Evolutionary conservation across 768 basidiomycete genomes (phyloP).

Genomic region (Phanerochaete carnosa): DNA sequence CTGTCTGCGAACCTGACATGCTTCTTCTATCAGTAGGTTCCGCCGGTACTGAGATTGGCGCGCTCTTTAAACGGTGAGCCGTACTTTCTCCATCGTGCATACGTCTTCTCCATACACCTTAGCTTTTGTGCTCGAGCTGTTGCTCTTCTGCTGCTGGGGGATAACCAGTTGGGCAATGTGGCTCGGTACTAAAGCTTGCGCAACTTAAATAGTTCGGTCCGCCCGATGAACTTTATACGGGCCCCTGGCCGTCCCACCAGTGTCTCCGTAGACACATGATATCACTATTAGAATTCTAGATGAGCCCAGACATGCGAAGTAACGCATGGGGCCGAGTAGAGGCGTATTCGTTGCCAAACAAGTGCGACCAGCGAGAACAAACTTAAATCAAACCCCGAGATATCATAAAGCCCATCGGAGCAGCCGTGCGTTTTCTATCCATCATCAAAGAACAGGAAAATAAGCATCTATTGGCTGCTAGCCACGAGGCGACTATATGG

Average conservation of each 20-base stretch:
- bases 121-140: neutral
- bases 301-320: slow-evolving; percentile 1
- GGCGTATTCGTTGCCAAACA: slow-evolving; percentile 1
- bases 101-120: neutral
- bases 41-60: neutral
- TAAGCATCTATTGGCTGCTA: neutral
- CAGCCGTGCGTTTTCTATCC: slow-evolving; percentile 8
- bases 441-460: neutral
- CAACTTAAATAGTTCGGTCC: no score
- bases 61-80: slow-evolving; percentile 6
- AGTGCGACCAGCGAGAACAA: neutral
- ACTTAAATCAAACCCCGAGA: slow-evolving; percentile 7
- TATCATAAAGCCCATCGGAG: slow-evolving; percentile 1
- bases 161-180: neutral
- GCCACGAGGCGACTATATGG: neutral
- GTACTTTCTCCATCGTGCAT: slow-evolving; percentile 3
- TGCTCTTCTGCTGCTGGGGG: neutral
- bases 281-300: slow-evolving; percentile 10
- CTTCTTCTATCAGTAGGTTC: slow-evolving; percentile 9
- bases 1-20: neutral
- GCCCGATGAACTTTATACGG: no score
- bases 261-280: slow-evolving; percentile 10
- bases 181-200: neutral
- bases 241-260: neutral
- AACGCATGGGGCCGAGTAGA: slow-evolving; percentile 9